phyloP scores from a whole-genome alignment of 345 rosid species.

The Murraya koenigii region DNA sequence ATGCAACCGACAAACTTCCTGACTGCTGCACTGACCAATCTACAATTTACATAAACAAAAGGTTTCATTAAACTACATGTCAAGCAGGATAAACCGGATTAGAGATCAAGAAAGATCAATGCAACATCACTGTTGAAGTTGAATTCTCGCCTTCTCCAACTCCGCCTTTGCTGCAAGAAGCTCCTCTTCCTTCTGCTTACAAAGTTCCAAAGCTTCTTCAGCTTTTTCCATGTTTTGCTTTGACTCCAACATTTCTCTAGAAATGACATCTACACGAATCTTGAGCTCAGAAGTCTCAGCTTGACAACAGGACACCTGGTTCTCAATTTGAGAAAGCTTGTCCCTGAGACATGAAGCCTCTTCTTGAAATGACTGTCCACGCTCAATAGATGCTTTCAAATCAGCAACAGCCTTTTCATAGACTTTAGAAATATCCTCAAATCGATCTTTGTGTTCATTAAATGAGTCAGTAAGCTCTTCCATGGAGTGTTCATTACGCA shows the following conservation, averaged over 20 bases:
- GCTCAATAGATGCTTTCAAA: conserved; percentile 19
- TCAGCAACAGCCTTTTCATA: conserved; percentile 28
- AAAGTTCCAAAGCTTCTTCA: conserved; percentile 14
- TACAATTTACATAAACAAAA: neutral
- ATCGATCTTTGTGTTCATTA: conserved; percentile 18
- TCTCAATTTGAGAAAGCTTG: conserved; percentile 26
- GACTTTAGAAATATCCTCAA: conserved; percentile 29
- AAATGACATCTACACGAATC: conserved; percentile 15
- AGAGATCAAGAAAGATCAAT: neutral
- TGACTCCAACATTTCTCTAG: conserved; percentile 22
- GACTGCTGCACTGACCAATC: neutral
- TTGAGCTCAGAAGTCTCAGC: conserved; percentile 31
- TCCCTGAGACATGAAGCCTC: conserved; percentile 25
- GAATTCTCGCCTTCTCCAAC: conserved; percentile 22
- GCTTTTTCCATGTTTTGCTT: conserved; percentile 28
- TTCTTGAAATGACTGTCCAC: conserved; percentile 20
- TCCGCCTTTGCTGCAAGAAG: conserved; percentile 21
- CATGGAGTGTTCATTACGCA: conserved; percentile 3
- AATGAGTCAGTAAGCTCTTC: conserved; percentile 24
- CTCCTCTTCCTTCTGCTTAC: conserved; percentile 17
- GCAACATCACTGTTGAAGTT: conserved; percentile 12
- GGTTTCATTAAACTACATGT: neutral
- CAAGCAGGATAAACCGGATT: neutral
- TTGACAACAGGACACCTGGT: conserved; percentile 29
- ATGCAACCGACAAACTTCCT: neutral